These are phyloP conservation scores for Auxenochlorella pyrenoidosa DNA, from an alignment of 139 green algal genomes.

Conservation along the genomic window DNA sequence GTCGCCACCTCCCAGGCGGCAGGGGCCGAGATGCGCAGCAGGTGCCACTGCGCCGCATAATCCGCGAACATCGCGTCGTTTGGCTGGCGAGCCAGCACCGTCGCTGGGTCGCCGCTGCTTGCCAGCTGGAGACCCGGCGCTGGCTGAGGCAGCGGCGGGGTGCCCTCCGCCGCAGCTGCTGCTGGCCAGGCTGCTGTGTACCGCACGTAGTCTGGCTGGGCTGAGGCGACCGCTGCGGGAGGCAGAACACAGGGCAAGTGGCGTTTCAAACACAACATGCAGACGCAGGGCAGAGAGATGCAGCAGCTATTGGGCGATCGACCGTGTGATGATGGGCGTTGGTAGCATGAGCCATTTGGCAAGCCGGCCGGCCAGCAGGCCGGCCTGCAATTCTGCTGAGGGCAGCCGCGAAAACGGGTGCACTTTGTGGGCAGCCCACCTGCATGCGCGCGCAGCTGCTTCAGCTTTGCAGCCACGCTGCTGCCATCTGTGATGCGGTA, in stretches of 20 bases:
- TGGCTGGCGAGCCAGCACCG: not conserved
- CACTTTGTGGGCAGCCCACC: not conserved
- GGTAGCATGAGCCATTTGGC: too few species aligned
- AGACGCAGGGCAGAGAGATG: too few species aligned
- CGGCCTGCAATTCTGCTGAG: not conserved
- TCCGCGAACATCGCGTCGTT: not conserved
- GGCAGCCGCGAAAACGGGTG: too few species aligned
- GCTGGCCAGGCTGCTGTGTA: not conserved
- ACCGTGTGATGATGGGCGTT: too few species aligned
- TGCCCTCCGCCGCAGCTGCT: too few species aligned
- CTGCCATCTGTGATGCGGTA: not conserved
- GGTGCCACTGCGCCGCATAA: not conserved
- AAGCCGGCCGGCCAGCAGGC: not conserved
- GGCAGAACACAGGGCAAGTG: too few species aligned
- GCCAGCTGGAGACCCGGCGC: too few species aligned
- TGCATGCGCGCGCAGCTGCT: not conserved
- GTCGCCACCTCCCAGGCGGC: slow-evolving; percentile 16
- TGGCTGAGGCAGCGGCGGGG: too few species aligned
- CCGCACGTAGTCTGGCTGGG: not conserved
- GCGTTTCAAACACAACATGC: too few species aligned
- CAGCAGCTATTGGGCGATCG: too few species aligned
- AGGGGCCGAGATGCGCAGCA: not conserved
- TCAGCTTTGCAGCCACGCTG: not conserved
- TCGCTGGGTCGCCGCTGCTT: too few species aligned
- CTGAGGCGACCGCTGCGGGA: not conserved